A percentile compares a stretch with the other conserved stretches of the same genome.
Conservation (phyloP, 768 basidiomycete genomes). For the Hirschioporus abietinus region DNA sequence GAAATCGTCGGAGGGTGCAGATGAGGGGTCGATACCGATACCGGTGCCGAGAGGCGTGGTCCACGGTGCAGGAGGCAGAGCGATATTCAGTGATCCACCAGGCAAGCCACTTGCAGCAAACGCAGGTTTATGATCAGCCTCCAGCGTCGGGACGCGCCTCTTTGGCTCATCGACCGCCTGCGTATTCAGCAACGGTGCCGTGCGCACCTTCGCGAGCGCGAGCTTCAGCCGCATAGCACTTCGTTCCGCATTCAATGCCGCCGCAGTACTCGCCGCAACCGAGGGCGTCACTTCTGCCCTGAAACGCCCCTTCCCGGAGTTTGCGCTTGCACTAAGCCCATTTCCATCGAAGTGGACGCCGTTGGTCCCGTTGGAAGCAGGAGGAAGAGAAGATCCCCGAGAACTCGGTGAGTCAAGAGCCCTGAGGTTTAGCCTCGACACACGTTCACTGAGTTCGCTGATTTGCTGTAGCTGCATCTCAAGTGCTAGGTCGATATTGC, state of each 20-base stretch:
- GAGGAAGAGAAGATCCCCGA: background rate
- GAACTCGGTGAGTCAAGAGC: background rate
- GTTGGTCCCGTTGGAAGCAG: background rate
- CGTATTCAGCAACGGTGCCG: conserved; percentile 62
- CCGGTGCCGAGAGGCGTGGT: background rate
- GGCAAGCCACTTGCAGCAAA: background rate
- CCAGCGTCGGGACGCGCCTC: background rate
- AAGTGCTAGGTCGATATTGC: conserved; percentile 76
- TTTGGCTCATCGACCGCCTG: conserved; percentile 32
- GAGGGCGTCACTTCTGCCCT: conserved; percentile 38
- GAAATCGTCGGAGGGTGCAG: background rate
- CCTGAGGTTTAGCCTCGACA: conserved; percentile 35
- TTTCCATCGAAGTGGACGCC: background rate
- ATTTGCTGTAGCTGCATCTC: conserved; percentile 56
- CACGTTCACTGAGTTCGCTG: conserved; percentile 42
- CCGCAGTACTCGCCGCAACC: conserved; percentile 70
- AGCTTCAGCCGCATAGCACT: conserved; percentile 66
- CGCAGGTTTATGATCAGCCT: background rate
- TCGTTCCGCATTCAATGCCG: conserved; percentile 77
- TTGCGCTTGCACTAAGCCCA: background rate
- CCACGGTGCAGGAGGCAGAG: background rate
- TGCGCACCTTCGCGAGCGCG: conserved; percentile 54
- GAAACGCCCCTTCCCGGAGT: conserved; percentile 19
- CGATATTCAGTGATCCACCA: background rate
- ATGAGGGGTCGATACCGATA: background rate